phyloP scores from a whole-genome alignment of 306 rosid genomes.

The Bauhinia variegata region DNA sequence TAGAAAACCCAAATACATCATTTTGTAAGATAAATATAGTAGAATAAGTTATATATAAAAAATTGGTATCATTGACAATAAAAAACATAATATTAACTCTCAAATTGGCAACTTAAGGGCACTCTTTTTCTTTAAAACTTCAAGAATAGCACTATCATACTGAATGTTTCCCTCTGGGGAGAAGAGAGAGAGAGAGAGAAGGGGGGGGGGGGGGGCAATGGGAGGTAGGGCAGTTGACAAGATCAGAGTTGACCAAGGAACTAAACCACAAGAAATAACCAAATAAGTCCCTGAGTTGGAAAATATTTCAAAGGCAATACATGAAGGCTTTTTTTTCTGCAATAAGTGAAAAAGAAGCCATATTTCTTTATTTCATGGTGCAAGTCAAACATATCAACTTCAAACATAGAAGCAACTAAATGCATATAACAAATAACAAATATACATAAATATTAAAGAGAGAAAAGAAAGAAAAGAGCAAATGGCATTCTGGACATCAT shows the following conservation, averaged over 20 bases:
- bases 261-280: background rate
- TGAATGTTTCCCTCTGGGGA: too few relatives aligned
- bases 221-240: too few relatives aligned
- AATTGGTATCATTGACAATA: too few relatives aligned
- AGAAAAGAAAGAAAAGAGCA: background rate
- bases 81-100: too few relatives aligned
- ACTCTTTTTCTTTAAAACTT: too few relatives aligned
- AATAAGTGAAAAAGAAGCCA: too few relatives aligned
- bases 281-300: background rate
- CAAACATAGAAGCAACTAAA: slow-evolving; percentile 11
- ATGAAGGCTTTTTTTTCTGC: background rate
- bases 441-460: background rate
- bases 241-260: background rate
- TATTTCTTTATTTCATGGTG: slow-evolving; percentile 1
- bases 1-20: slow-evolving; percentile 3
- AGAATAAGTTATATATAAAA: too few relatives aligned
- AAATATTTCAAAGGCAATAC: slow-evolving; percentile 11
- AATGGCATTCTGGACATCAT: background rate
- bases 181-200: too few relatives aligned
- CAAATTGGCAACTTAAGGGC: too few relatives aligned
- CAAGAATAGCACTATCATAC: too few relatives aligned
- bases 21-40: background rate
- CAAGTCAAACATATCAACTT: slow-evolving; percentile 3
- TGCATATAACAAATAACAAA: slow-evolving; percentile 14
- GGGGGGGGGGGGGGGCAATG: too few relatives aligned